Conservation (phyloP, 495 filamentous ascomycete genomes). For the Lasiosphaeria hispida region DNA sequence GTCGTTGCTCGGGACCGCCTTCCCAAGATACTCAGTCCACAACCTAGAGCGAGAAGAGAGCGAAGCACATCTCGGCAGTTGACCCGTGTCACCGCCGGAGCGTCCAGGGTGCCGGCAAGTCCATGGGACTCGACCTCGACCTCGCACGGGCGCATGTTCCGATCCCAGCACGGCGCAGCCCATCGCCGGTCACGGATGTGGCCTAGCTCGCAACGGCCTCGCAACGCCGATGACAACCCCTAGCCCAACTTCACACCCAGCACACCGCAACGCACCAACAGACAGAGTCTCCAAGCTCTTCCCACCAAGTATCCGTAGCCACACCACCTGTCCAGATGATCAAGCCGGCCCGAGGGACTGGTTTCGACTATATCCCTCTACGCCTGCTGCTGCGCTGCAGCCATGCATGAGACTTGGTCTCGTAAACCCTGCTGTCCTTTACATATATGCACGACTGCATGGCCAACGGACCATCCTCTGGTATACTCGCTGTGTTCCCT, state of each 20-base stretch:
- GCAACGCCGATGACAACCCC: no score
- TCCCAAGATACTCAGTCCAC: background rate
- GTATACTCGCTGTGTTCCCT: background rate
- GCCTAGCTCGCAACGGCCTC: no score
- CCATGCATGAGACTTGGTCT: background rate
- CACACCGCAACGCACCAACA: no score
- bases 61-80: conserved; percentile 18
- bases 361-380: background rate
- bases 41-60: no score
- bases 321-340: background rate
- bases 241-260: no score
- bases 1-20: conserved; percentile 5
- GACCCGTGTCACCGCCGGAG: conserved; percentile 11
- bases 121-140: no score
- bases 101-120: no score
- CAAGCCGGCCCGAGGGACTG: conserved; percentile 5
- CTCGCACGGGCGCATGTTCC: no score
- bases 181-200: no score
- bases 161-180: no score
- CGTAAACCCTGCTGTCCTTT: background rate
- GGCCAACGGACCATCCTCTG: background rate
- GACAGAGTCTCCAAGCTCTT: no score
- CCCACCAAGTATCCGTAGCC: no score
- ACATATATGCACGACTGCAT: background rate
- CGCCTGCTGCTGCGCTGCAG: conserved; percentile 3